Evolutionary conservation across 768 basidiomycete species (phyloP), one percentile per base, ranked within the genome.

Genomic region (Xanthoconium purpureum): DNA sequence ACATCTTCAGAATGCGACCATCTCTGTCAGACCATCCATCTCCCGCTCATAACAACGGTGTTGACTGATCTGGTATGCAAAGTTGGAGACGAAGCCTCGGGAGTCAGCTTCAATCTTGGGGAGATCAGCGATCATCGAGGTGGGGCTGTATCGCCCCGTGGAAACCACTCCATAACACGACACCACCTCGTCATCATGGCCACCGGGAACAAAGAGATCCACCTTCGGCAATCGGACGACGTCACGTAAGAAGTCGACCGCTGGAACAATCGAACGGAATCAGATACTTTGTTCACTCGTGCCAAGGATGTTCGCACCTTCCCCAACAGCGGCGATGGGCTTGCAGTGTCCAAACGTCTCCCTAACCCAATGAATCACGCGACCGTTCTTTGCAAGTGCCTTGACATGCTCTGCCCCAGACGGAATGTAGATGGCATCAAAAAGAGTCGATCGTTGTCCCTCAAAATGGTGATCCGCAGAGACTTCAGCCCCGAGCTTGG

Each of bases 281-380:
- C 37, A 64, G 52, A 3, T 29, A 33, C 17, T n/a, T 37, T 11
- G 5, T 46, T 46, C 13, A 38, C 20, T 24, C 35, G 17, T 2
- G 24, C 20, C 8, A 38, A 28, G 6, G 30, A 39, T 8, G 5
- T 37, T 17, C 60, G 14, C 20, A 55, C 86, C 85, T 67, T 83
- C 79, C 11, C 91, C 93, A 45, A 87, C 76, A 1, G 85, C 91
- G 3, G 84, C 89, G 55, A 96, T 89, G 17, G 87, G 69, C 74
- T 94, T 94, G 73, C 84, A 87, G 71, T 94, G 93, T 20, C 88
- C 88, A 72, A 89, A 94, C 3, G 90, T 86, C 71, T 94, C 92
- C 44, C 89, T 81, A 4, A 89, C 80, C 78, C 87, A 92, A 67
- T 95, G 90, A n/a, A 91, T 73, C 9, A 79, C 79, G 18, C 92